Base-by-base conservation (phyloP, 2,329 filamentous ascomycete genomes). In the Aspergillus amoenus region DNA sequence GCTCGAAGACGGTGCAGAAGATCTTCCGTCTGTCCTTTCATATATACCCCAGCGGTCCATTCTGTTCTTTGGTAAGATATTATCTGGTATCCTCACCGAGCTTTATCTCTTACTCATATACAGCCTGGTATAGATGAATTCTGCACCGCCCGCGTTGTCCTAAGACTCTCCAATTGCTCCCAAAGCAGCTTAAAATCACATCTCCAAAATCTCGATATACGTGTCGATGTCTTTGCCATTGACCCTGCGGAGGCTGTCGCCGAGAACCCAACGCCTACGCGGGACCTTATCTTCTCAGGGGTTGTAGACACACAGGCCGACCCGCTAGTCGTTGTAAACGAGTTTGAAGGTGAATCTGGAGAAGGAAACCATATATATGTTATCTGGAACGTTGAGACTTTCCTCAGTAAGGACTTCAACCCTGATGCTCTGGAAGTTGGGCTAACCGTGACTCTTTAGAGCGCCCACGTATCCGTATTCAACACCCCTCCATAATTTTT, bases 401-500 rank as follows among this genome's bases (percentile, higher is more conserved):
- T 75, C 49, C 66, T 80, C 17, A 73, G 76, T 78, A 64, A 64
- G 73, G 63, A 17, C 24, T 13, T 21, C 17, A 2, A 13, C 15
- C 13, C n/a, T 9, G 21, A 17, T 13, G 40, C 7, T 34, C 15
- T 40, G 30, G 40, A 44, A 13, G 11, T 6, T 41, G 18, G 52
- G 41, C 61, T 68, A 51, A 70, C 55, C 15, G 22, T 30, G 18
- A 13, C 22, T 4, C 24, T 22, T 11, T 65, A 77, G 75, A 68
- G 47, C 73, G 77, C 30, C 78, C 78, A 53, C 76, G 82, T 56
- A 77, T 79, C 54, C 79, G 82, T 56, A 79, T 84, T 34, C 79
- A 83, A 57, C 79, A 84, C 61, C 82, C 83, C 34, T 79, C 78
- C 5, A 75, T 87, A 24, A 78, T 84, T 47, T 84, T 87, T 63